Percentiles rank a stretch among this genome's conserved stretches.
Evolutionary conservation across 495 filamentous ascomycete genomes (phyloP).

Genomic region (Podospora anserina): DNA sequence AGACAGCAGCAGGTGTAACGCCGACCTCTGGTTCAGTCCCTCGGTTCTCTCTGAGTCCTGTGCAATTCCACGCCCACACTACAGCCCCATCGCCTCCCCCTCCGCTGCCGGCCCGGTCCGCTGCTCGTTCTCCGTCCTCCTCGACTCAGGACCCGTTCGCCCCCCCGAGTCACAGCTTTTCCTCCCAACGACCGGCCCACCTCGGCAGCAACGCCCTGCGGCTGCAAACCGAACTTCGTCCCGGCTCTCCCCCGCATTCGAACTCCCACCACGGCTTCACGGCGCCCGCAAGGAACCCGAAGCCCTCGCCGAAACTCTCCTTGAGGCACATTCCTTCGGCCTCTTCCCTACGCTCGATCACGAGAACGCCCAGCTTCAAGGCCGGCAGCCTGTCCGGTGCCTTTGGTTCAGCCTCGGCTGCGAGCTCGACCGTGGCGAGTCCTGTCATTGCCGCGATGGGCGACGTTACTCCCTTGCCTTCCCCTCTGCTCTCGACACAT

Average conservation of each 20-base stretch:
- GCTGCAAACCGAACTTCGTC: constrained; percentile 38
- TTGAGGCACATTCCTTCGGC: constrained; percentile 42
- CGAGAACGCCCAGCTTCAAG: constrained; percentile 49
- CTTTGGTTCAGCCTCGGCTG: constrained; percentile 39
- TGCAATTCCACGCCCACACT: constrained; percentile 35
- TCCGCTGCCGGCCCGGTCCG: neutral
- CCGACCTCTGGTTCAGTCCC: constrained; percentile 15
- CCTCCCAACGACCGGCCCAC: constrained; percentile 23
- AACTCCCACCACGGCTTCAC: constrained; percentile 24
- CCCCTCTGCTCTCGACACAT: constrained; percentile 69
- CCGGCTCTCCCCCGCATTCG: constrained; percentile 26
- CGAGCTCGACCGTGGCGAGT: constrained; percentile 45
- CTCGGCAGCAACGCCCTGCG: constrained; percentile 27
- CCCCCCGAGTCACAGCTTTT: constrained; percentile 17
- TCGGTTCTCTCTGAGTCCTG: constrained; percentile 18
- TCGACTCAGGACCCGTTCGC: constrained; percentile 13
- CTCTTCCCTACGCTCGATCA: constrained; percentile 42
- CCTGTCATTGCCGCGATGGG: constrained; percentile 78
- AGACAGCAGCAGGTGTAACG: constrained; percentile 11
- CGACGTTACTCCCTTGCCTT: constrained; percentile 90
- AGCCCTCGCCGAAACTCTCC: constrained; percentile 25
- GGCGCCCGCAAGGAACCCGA: constrained; percentile 28
- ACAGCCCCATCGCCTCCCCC: constrained; percentile 36
- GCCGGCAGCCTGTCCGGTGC: constrained; percentile 31
- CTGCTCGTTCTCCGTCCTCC: constrained; percentile 12